Evolutionary conservation across 345 rosid genomes (phyloP), one percentile per base, ranked within the genome.

Genomic region (Anacardium occidentale): DNA sequence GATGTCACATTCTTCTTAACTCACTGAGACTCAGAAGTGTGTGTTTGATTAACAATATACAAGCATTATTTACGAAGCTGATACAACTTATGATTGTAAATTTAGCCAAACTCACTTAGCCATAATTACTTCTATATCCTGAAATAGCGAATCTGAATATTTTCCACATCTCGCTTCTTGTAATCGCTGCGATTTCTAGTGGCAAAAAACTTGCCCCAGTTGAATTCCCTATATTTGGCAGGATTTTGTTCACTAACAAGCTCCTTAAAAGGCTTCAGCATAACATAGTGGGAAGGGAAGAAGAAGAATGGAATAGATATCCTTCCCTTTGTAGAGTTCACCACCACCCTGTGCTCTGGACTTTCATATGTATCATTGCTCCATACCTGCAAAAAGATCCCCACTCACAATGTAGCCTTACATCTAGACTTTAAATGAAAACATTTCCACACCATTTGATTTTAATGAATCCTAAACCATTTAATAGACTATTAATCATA

Each of bases 341-440:
- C 89, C 68, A 77, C 86, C 63, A 82, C 90, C 67, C 89, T 83
- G 58, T 89, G 90, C 79, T 89, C 90, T 21, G 83, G 87, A 74
- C 86, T 88, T 81, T 75, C 73, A 40, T 84, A 88, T 57, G 51
- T 59, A 58, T 84, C 84, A 50, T 88, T 88, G 55, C 77, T 85
- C 92, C 90, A 88, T 7, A 86, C 88, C 90, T 88, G 77, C 57
- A 75, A 37, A 42, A 24, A 1, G 40, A 42, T 17, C 53, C 4
- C 53, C 53, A 50, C 18, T 50, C 53, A 50, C 53, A 50, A 50
- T 13, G 53, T 15, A 18, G 53, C 53, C 15, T 50, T 50, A 37
- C 42, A 37, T 5, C 42, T 37, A 37, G 42, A 37, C 42, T 5
- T 37, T 37, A 37, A 37, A 37, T 37, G 5, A 34, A 34, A 3